phyloP scores from a whole-genome alignment of 495 filamentous ascomycete genomes.

The Bryoglossum gracile region DNA sequence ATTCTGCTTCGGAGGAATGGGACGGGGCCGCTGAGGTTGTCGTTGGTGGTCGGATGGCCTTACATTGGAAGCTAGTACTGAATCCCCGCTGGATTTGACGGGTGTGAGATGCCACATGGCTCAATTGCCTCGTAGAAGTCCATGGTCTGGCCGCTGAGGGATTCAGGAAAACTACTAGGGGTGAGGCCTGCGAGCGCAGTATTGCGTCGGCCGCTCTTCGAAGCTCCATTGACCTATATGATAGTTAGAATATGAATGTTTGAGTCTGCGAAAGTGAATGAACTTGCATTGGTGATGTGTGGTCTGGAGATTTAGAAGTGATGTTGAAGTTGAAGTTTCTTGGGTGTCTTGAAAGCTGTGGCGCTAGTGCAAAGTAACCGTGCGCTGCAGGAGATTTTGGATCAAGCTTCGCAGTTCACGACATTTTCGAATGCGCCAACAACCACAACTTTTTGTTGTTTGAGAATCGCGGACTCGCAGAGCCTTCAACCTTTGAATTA shows the following conservation, averaged over 20 bases:
- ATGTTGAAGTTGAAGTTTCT: constrained; percentile 13
- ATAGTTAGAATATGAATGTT: constrained; percentile 6
- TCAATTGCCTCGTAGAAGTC: constrained; percentile 7
- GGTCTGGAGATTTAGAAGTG: constrained; percentile 4
- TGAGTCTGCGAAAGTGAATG: constrained; percentile 7
- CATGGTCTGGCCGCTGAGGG: constrained; percentile 19
- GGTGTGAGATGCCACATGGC: neutral
- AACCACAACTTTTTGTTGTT: constrained; percentile 1
- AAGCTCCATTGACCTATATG: constrained; percentile 31
- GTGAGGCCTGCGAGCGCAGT: constrained; percentile 23
- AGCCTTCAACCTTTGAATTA: too few species aligned
- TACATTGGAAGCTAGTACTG: constrained; percentile 10
- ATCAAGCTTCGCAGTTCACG: neutral
- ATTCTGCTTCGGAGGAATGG: constrained; percentile 11
- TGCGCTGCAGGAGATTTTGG: constrained; percentile 18
- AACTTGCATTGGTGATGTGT: constrained; percentile 7
- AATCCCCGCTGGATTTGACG: constrained; percentile 22
- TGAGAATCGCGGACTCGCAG: too few species aligned
- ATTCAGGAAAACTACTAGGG: constrained; percentile 25
- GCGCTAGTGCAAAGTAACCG: constrained; percentile 17
- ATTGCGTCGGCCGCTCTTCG: constrained; percentile 29
- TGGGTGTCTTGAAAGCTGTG: constrained; percentile 3
- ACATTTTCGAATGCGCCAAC: constrained; percentile 7
- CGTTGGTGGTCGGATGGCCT: constrained; percentile 9
- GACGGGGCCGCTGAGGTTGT: constrained; percentile 23